Conservation (phyloP, 2,329 filamentous ascomycete genomes). For the Fusarium foetens region DNA sequence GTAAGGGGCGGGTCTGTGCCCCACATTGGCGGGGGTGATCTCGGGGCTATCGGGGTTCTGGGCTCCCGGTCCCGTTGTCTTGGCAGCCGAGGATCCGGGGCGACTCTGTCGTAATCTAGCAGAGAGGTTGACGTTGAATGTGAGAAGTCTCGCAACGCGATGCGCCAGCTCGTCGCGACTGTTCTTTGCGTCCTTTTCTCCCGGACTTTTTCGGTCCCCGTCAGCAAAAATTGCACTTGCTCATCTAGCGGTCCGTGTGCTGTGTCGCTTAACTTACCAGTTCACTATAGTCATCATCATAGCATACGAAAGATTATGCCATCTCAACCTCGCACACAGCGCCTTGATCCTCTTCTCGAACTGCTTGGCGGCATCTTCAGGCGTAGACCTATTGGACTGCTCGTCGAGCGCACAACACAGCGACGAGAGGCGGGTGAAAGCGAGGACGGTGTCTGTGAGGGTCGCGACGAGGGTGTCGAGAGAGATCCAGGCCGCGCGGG, state of each 20-base stretch:
- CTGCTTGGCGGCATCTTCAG: slow-evolving; percentile 29
- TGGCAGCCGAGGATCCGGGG: slow-evolving; percentile 32
- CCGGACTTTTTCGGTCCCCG: slow-evolving; percentile 41
- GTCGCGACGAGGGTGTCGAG: slow-evolving; percentile 50
- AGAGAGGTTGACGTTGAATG: slow-evolving; percentile 50
- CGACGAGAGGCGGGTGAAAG: slow-evolving; percentile 48
- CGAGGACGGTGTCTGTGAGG: slow-evolving; percentile 51
- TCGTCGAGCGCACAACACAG: slow-evolving; percentile 44
- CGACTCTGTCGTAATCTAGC: slow-evolving; percentile 46
- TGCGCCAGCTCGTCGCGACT: slow-evolving; percentile 49
- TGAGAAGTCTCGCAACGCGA: slow-evolving; percentile 49
- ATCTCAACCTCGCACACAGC: slow-evolving; percentile 49
- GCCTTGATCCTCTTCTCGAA: slow-evolving; percentile 44
- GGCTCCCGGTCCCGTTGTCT: slow-evolving; percentile 21
- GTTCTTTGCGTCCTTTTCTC: slow-evolving; percentile 51
- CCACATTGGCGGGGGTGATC: slow-evolving; percentile 37
- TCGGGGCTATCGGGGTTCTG: slow-evolving; percentile 22
- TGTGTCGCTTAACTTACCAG: slow-evolving; percentile 43
- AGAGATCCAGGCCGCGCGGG: slow-evolving; percentile 50
- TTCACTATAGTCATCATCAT: slow-evolving; percentile 54
- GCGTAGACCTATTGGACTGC: slow-evolving; percentile 30
- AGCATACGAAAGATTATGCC: slow-evolving; percentile 53
- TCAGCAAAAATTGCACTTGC: background rate
- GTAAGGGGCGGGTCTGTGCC: slow-evolving; percentile 34
- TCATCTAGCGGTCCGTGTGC: slow-evolving; percentile 11